A percentile compares a stretch with the other conserved stretches of the same genome.
Conservation (phyloP, 202 grass and related monocot genomes). For the Saccharum hybrid region DNA sequence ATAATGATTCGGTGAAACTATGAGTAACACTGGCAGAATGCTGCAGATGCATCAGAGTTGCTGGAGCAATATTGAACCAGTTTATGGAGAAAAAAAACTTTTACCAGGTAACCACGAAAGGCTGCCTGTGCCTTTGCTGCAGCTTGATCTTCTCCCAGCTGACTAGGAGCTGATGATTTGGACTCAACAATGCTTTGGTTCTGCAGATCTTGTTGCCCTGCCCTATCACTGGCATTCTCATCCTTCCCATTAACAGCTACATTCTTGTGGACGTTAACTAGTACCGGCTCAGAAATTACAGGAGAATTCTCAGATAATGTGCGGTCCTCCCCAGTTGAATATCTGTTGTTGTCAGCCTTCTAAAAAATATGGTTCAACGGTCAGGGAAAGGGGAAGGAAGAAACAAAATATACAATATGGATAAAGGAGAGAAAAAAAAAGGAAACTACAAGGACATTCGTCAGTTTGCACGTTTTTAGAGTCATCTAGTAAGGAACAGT, state of each 20-base stretch:
- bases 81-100: background rate
- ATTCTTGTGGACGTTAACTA: conserved; percentile 55
- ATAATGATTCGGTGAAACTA: conserved; percentile 15
- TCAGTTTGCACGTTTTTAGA: background rate
- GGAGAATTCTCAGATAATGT: conserved; percentile 59
- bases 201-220: conserved; percentile 41
- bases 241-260: conserved; percentile 41
- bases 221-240: conserved; percentile 40
- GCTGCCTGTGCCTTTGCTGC: conserved; percentile 87
- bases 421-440: background rate
- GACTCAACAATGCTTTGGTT: conserved; percentile 45
- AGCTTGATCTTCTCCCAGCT: conserved; percentile 73
- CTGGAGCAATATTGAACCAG: conserved; percentile 8
- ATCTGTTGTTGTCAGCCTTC: conserved; percentile 60
- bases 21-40: conserved; percentile 33
- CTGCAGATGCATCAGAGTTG: conserved; percentile 5
- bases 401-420: conserved; percentile 24
- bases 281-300: conserved; percentile 78
- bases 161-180: conserved; percentile 41
- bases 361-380: conserved; percentile 21
- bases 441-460: conserved; percentile 6
- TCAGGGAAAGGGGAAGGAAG: conserved; percentile 2
- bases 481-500: background rate
- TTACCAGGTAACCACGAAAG: conserved; percentile 94
- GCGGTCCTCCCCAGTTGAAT: conserved; percentile 52